Base-by-base conservation (phyloP, 495 filamentous ascomycete species). In the Penicillium argentinense region DNA sequence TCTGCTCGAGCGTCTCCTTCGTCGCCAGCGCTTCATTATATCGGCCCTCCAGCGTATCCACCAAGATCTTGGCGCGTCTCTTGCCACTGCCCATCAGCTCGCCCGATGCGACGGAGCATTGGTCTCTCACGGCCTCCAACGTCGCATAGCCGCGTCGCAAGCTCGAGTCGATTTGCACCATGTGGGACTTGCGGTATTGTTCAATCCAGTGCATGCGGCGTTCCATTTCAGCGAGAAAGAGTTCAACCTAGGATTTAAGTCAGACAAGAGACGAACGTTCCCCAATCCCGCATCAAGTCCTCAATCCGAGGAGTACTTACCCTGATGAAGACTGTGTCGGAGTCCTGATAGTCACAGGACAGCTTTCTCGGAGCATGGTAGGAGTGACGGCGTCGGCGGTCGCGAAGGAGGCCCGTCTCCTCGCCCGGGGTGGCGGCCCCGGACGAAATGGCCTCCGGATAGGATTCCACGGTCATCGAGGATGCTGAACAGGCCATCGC, bases 31-130 rank as follows among this genome's bases (percentile, higher is more conserved):
- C 91, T 47, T 92, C 88, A 23, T 91, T 86, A 68, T 97, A 98
- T 49, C 88, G 77, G 9, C 78, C 80, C 61, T 99, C 93, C n/a
- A 99, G 74, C 2, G 89, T 95, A 47, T 97, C 93, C 13, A 99
- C 89, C 64, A 97, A 80, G 33, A 96, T 82, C 53, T 86, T 85
- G 28, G 95, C 88, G 36, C 89, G 80, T 51, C 87, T 82, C 42
- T 85, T 84, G 19, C 93, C 91, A 33, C 88, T 88, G 22, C 87
- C 95, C 63, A 97, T 86, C 28, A 96, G 77, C 51, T 90, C 91
- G 45, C 88, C 91, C 6, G 91, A 95, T n/a, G 91, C 88, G 46
- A 90, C 79, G 5, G 87, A 89, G 64, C 93, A 99, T 49, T 88
- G 83, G 51, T 87, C 83, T 45, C 89, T 81, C 3, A 99, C 90